Evolutionary conservation across 805 yeast genomes (phyloP), one percentile per base, ranked within the genome.

Genomic region (Metschnikowia lunata): DNA sequence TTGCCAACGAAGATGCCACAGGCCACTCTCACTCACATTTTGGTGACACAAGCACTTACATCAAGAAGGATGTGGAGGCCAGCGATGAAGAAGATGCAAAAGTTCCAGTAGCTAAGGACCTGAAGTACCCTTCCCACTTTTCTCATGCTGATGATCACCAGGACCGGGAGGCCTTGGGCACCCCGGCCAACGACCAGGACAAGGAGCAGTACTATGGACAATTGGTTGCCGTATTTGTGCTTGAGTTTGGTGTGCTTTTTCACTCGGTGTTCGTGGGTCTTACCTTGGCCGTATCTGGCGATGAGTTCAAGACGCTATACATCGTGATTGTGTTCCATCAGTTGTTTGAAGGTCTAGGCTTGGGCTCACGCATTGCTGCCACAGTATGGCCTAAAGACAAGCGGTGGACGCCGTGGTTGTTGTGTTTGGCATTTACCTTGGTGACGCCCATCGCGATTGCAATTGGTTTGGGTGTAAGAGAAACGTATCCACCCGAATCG

Each of bases 221-320:
- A 59, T 56, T 83, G 12, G 57, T 82, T 8, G 75, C 76, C 10
- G 75, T 79, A 1, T 74, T 80, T 39, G 76, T 83, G 30, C 65
- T 85, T 48, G 96, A 87, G 61, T 83, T 84, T 52, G 96, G 96
- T 57, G 74, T 88, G 36, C 64, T 88, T 29, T 85, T 87, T 71
- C 96, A 88, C 64, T 88, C 95, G 3, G 78, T 88, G 3, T 85
- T 88, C 56, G 76, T 88, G 45, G 96, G 96, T 26, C 69, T 88
- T 40, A 75, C 93, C 0, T 69, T 87, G 37, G 86, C 93, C 1
- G 85, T 85, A 13, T 71, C 93, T 5, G 93, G 90, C 39, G 83
- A 79, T 2, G 91, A 84, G 59, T 87, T 86, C 59, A 76, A 70
- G 46, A 76, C 86, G 6, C 67, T 87, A 39, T 86, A 83, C 62